A percentile compares a stretch with the other conserved stretches of the same genome.
phyloP scores from a whole-genome alignment of 441 rosid genomes.

The Jatropha multifida region DNA sequence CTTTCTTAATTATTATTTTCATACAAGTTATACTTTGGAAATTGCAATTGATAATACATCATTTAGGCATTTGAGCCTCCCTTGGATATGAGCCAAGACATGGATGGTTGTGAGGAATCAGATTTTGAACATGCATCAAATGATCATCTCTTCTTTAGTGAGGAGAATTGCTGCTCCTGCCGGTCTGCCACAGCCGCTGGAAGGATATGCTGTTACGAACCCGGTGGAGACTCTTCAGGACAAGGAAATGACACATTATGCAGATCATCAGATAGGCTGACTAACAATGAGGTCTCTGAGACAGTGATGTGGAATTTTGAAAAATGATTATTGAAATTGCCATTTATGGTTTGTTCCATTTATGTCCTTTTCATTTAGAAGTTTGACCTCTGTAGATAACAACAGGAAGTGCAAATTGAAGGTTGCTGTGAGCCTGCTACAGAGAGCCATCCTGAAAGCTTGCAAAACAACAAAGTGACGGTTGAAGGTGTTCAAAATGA shows the following conservation, averaged over 20 bases:
- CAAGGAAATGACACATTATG: constrained; percentile 31
- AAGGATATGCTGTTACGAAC: constrained; percentile 35
- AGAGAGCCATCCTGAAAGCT: constrained; percentile 32
- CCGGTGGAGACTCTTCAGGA: constrained; percentile 26
- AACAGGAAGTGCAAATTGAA: constrained; percentile 59
- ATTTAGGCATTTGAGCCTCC: constrained; percentile 97
- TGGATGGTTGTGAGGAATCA: constrained; percentile 48
- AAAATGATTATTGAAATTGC: constrained; percentile 12
- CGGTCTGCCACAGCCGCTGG: constrained; percentile 44
- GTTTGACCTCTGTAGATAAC: constrained; percentile 51
- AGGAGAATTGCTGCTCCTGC: constrained; percentile 44
- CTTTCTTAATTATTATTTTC: constrained; percentile 9
- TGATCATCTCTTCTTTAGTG: constrained; percentile 45
- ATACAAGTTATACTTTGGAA: constrained; percentile 12
- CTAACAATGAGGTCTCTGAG: constrained; percentile 35
- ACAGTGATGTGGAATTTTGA: constrained; percentile 15
- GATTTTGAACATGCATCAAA: constrained; percentile 40
- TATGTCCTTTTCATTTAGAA: constrained; percentile 19
- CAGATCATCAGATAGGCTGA: constrained; percentile 29
- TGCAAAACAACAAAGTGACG: constrained; percentile 30
- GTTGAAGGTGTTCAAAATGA: constrained; percentile 38
- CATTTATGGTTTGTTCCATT: constrained; percentile 16
- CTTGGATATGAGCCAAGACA: constrained; percentile 82
- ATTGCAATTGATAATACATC: constrained; percentile 22
- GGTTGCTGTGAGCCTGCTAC: constrained; percentile 33